phyloP scores from a whole-genome alignment of 163 green algal species.

The Volvox carteri region DNA sequence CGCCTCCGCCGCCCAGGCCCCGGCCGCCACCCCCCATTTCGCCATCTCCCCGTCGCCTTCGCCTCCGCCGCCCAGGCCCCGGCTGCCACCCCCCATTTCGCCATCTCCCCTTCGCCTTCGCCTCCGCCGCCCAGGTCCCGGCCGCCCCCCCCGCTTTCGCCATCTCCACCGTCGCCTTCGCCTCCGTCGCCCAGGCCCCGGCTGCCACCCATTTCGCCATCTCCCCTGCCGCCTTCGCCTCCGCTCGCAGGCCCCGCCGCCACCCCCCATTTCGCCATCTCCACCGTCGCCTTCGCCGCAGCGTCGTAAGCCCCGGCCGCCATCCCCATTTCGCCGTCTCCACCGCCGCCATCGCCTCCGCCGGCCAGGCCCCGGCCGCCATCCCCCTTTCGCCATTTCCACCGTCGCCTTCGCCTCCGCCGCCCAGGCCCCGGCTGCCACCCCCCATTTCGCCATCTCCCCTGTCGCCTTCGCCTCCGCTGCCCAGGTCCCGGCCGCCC shows the following conservation, averaged over 20 bases:
- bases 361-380: too few relatives aligned
- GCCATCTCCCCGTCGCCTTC: too few relatives aligned
- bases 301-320: not conserved
- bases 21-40: too few relatives aligned
- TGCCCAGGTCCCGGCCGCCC: not conserved
- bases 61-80: too few relatives aligned
- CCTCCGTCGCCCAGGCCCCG: not conserved
- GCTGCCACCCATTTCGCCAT: not conserved
- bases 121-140: not conserved
- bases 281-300: not conserved
- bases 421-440: not conserved
- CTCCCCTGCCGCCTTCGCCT: not conserved
- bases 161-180: not conserved
- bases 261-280: not conserved
- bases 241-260: not conserved
- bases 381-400: not conserved
- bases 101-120: not conserved
- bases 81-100: not conserved
- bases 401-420: not conserved
- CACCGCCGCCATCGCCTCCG: not conserved
- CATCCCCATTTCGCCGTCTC: not conserved
- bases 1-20: not conserved
- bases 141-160: not conserved
- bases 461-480: not conserved
- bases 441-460: not conserved